A percentile compares a stretch with the other conserved stretches of the same genome.
Evolutionary conservation across 2,329 filamentous ascomycete genomes (phyloP).

Genomic region (Didymellaceae sp.): DNA sequence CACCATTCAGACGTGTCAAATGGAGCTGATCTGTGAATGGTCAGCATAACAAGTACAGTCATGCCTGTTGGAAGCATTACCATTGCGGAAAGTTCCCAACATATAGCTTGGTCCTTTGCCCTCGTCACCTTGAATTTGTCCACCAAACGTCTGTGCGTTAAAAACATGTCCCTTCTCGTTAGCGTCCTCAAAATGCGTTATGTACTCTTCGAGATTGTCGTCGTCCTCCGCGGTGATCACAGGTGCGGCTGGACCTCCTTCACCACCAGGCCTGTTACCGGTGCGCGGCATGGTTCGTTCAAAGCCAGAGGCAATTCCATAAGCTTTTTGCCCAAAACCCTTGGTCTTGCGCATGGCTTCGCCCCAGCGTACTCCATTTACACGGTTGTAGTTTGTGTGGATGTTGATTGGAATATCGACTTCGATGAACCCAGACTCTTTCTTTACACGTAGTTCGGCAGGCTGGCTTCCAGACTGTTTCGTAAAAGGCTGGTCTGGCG

Average conservation of each 20-base stretch:
- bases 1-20: conserved; percentile 80
- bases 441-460: conserved; percentile 80
- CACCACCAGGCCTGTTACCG: conserved; percentile 34
- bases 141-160: conserved; percentile 82
- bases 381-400: conserved; percentile 80
- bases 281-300: conserved; percentile 43
- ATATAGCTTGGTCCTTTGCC: conserved; percentile 80
- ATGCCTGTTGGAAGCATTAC: conserved; percentile 56
- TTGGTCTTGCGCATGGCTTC: conserved; percentile 68
- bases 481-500: conserved; percentile 67
- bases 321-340: conserved; percentile 53
- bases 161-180: conserved; percentile 74
- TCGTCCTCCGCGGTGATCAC: conserved; percentile 61
- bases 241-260: conserved; percentile 27
- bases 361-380: conserved; percentile 83
- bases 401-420: conserved; percentile 81
- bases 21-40: conserved; percentile 75
- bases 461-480: conserved; percentile 62
- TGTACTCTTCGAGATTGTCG: conserved; percentile 67
- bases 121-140: conserved; percentile 73
- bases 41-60: conserved; percentile 10
- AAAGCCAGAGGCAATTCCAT: conserved; percentile 56
- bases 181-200: conserved; percentile 63
- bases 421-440: conserved; percentile 82
- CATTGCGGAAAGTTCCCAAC: conserved; percentile 86